These are phyloP conservation scores for Linum usitatissimum DNA, from an alignment of 345 rosid genomes.

Conservation along the genomic window DNA sequence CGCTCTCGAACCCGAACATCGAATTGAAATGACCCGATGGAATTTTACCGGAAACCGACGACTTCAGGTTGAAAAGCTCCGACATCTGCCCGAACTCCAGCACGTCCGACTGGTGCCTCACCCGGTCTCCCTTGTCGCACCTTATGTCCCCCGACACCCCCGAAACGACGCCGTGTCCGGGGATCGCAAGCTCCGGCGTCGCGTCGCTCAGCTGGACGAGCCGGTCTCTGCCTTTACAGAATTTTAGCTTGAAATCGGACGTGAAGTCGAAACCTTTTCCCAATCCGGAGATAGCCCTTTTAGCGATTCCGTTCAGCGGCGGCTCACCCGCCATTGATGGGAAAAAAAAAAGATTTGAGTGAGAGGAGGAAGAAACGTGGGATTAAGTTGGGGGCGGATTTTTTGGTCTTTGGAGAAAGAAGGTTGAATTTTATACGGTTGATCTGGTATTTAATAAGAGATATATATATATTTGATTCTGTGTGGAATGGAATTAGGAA, in stretches of 20 bases:
- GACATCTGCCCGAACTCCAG: slow-evolving; percentile 88
- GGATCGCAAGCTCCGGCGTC: slow-evolving; percentile 38
- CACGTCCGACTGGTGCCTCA: slow-evolving; percentile 68
- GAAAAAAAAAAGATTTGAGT: too few species aligned
- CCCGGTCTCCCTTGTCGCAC: slow-evolving; percentile 84
- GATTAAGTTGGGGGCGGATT: too few species aligned
- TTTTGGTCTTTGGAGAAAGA: too few species aligned
- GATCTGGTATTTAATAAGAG: too few species aligned
- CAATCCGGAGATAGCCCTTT: slow-evolving; percentile 50
- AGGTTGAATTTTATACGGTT: too few species aligned
- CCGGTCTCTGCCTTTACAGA: slow-evolving; percentile 62
- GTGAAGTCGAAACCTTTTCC: slow-evolving; percentile 90
- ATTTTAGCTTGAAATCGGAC: slow-evolving; percentile 61
- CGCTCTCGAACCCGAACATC: slow-evolving; percentile 58
- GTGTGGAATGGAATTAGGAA: too few species aligned
- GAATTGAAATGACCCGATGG: slow-evolving; percentile 74
- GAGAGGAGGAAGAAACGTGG: too few species aligned
- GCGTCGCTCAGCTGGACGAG: slow-evolving; percentile 48
- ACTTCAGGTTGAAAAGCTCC: slow-evolving; percentile 58
- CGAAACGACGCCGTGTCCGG: slow-evolving; percentile 45
- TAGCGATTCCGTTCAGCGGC: slow-evolving; percentile 19
- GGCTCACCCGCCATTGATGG: too few species aligned
- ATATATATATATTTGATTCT: too few species aligned
- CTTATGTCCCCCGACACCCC: slow-evolving; percentile 58
- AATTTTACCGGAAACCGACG: slow-evolving; percentile 57